Base-by-base conservation (phyloP, 2,329 filamentous ascomycete species). In the Penicillium brasilianum region DNA sequence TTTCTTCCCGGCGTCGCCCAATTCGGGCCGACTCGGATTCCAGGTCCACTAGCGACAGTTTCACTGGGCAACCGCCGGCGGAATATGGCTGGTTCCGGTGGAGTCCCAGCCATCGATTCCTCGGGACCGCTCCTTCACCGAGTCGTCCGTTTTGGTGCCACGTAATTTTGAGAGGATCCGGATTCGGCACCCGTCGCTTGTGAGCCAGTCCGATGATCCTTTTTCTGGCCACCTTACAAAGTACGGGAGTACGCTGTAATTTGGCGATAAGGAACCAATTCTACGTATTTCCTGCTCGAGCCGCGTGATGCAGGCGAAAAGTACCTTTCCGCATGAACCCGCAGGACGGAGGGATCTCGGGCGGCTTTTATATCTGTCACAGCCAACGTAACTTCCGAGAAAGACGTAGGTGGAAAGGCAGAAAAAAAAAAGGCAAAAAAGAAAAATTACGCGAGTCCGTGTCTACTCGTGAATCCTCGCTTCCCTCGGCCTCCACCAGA, bases 11-110 rank as follows among this genome's bases (percentile, higher is more conserved):
- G 67, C 57, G 59, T 62, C 54, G 48, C 58, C 67, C 59, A 69
- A 68, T 68, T 63, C 68, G 68, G 68, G 67, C 68, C 68, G 68
- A 70, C 55, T 70, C 68, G 68, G 68, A 70, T 69, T 69, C 61
- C 61, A 67, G 61, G 51, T 61, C 67, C 67, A 69, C 68, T 62
- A 69, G 53, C 57, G 53, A 61, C 55, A 49, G 59, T 59, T 51
- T 68, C 53, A 70, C 66, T 69, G 68, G 68, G 63, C 66, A 66
- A 68, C 66, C 63, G 58, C 52, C 64, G 60, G 63, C 39, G 61
- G 59, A 66, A 67, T 28, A 3, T 61, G 66, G 61, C 60, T 63
- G 28, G 53, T 34, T 13, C 5, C 34, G 14, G 65, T 66, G 63
- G 64, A 58, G 60, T n/a, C 56, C 37, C 11, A 44, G 41, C 61